A percentile compares a stretch with the other conserved stretches of the same genome.
Conservation (phyloP, 2,329 filamentous ascomycete species). For the Ciborinia camelliae region DNA sequence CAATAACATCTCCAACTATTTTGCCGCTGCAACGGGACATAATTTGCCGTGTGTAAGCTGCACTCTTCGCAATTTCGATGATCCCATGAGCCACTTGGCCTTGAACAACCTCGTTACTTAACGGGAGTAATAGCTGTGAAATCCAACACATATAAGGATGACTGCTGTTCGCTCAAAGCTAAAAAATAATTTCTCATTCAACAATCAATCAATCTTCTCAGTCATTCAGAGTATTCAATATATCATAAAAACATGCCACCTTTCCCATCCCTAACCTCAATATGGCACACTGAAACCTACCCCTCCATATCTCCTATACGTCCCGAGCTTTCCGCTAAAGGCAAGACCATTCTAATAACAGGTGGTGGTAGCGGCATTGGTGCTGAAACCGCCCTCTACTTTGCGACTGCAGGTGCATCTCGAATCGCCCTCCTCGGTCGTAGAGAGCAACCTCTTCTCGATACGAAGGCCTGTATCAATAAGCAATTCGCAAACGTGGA, state of each 20-base stretch:
- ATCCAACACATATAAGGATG: too few species aligned
- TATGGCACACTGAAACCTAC: conserved; percentile 39
- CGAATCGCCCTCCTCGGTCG: conserved; percentile 46
- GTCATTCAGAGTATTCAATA: conserved; percentile 1
- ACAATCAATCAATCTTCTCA: conserved; percentile 17
- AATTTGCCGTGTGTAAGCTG: too few species aligned
- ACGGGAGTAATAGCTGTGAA: too few species aligned
- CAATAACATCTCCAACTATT: too few species aligned
- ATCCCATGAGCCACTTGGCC: too few species aligned
- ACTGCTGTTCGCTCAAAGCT: conserved; percentile 15
- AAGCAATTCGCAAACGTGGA: conserved; percentile 39
- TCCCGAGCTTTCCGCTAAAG: conserved; percentile 41
- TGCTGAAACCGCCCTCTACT: conserved; percentile 42
- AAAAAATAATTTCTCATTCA: conserved; percentile 11
- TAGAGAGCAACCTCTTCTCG: conserved; percentile 36
- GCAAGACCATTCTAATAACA: conserved; percentile 44
- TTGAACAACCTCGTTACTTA: too few species aligned
- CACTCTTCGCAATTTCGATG: too few species aligned
- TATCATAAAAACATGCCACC: conserved; percentile 32
- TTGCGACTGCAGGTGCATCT: conserved; percentile 45
- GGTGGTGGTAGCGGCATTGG: conserved; percentile 48
- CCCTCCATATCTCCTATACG: conserved; percentile 41
- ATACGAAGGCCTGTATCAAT: conserved; percentile 40
- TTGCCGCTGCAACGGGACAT: too few species aligned
- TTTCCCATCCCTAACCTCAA: conserved; percentile 42